Conservation (phyloP, 345 rosid species). For the Eucalyptus erythrocorys region DNA sequence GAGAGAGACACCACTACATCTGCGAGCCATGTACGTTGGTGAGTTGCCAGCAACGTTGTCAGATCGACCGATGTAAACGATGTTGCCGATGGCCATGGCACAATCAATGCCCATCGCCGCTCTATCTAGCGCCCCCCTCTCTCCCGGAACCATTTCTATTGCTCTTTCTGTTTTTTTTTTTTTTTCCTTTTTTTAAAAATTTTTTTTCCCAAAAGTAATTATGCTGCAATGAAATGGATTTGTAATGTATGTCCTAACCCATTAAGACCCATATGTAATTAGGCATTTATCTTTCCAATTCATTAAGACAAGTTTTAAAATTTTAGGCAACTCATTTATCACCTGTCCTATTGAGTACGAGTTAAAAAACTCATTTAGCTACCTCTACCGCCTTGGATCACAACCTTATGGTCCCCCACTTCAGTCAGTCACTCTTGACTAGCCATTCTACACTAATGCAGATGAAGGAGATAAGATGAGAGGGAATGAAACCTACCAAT, state of each 20-base stretch:
- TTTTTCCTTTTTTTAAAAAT: fast-evolving
- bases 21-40: not conserved
- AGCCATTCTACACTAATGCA: not conserved
- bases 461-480: not conserved
- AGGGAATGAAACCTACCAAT: conserved; percentile 18
- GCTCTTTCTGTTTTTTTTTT: not conserved
- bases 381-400: not conserved
- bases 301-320: not conserved
- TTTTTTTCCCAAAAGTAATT: not conserved
- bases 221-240: not conserved
- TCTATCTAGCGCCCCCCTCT: not conserved
- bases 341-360: not conserved
- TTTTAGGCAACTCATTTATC: not conserved
- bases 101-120: not conserved
- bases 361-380: not conserved
- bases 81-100: not conserved
- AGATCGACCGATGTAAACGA: not conserved
- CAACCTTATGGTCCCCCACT: not conserved
- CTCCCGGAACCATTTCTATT: not conserved
- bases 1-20: not conserved
- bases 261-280: not conserved
- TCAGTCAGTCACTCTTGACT: not conserved
- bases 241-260: not conserved
- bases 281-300: not conserved
- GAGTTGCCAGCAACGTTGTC: not conserved